Evolutionary conservation across 495 filamentous ascomycete genomes (phyloP), one percentile per base, ranked within the genome.

Genomic region (Glonium stellatum): DNA sequence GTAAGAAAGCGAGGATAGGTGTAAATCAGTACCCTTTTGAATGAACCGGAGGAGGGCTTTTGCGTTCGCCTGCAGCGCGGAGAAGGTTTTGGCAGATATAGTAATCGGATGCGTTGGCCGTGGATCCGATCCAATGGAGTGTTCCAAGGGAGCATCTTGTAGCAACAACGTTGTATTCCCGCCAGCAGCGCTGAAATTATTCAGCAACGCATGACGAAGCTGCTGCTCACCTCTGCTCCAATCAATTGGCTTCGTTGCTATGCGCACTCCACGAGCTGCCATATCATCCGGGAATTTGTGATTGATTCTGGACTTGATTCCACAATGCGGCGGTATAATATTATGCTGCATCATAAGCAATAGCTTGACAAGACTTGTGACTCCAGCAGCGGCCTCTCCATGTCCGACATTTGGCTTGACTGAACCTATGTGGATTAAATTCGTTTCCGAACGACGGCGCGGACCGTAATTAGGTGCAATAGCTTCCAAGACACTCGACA

Each of bases 151-250:
- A 0, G 72, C 71, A 52, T 88, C 85, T 68, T 88, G 84, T 13
- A 89, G 54, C 13, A 89, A 62, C 25, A 81, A 57, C 22, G 73
- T 75, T 9, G 77, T 80, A 54, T 80, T 82, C 39, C 82, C 77
- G 58, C 79, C 78, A 8, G 82, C 80, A 8, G 82, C 79, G 34
- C 81, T 81, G 72, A 87, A 87, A 71, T 90, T 90, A 64, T 83
- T 85, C 31, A 91, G 63, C 58, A 88, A 80, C n/a, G 82, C 78
- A 4, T 77, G 68, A n/a, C 86, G 76, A 60, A 48, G 58, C 42
- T n/a, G 34, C 9, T 27, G 48, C 1, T 44, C 39, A 8, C 42
- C 42, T 18, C 57, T 39, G 11, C 54, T 57, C 70, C 66, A 78
- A 0, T 27, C 22, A 18, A 56, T 70, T 13, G 36, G 57, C 59